Base-by-base conservation (phyloP, 2,329 filamentous ascomycete genomes). In the Fusarium coffeatum region DNA sequence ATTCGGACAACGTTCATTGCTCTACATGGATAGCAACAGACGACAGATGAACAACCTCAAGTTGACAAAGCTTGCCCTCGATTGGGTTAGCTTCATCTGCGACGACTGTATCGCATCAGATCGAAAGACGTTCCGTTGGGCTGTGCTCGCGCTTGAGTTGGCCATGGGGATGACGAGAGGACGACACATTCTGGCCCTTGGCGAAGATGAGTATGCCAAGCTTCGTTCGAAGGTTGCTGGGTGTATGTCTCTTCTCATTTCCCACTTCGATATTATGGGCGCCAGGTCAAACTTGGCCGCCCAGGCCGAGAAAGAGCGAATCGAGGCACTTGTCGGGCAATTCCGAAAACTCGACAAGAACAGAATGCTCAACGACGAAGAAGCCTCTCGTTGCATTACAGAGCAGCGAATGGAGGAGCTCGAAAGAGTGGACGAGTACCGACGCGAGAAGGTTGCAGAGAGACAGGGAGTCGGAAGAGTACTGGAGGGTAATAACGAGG, bases 231-330 rank as follows among this genome's bases (percentile, higher is more conserved):
- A 98, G 80, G 96, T 99, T 8, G 94, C 94, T 11, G 95, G 95
- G 1, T 99, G 96, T 80, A 99, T 99, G 96, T 94, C 93, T 22
- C 87, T 99, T 25, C 85, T 99, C 50, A 98, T 99, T 72, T 98
- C 94, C 12, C 96, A 99, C 80, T 99, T 99, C 76, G 96, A 99
- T 79, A 98, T 99, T 80, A 97, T 99, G 92, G 96, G 96, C 25
- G 96, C 96, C 27, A 90, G 95, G 75, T 97, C 94, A 9, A 98
- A 91, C 43, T 86, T 98, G 68, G 96, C 96, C 13, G 96, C 96
- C 7, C 94, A 98, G 80, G 93, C 94, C 3, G 96, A 99, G 81
- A 94, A 93, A 78, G 93, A 97, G 77, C 88, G 93, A 45, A 87
- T 94, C 71, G 95, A 98, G 74, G 91, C 93, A 28, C 84, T 94